A percentile compares a stretch with the other conserved stretches of the same genome.
Conservation (phyloP, 2,329 filamentous ascomycete species). For the Myriosclerotinia scirpicola region DNA sequence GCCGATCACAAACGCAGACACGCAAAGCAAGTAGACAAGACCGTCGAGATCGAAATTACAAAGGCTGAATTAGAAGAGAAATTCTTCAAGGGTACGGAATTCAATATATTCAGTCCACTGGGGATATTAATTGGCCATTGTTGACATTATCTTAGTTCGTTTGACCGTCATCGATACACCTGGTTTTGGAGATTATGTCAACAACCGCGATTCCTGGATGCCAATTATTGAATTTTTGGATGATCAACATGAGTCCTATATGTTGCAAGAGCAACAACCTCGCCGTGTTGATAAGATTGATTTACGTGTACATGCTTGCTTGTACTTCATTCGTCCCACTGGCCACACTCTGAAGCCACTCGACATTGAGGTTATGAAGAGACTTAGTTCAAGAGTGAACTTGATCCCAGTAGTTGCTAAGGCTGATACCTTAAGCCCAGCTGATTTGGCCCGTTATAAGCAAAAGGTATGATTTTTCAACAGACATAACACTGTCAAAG, state of each 20-base stretch:
- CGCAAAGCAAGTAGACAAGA: slow-evolving; percentile 99
- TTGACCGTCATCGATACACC: slow-evolving; percentile 98
- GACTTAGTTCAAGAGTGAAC: slow-evolving; percentile 96
- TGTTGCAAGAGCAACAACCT: slow-evolving; percentile 99
- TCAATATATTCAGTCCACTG: not conserved
- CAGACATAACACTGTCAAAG: slow-evolving; percentile 18
- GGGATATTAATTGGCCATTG: slow-evolving; percentile 13
- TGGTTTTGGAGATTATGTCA: slow-evolving; percentile 99
- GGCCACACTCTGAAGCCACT: slow-evolving; percentile 98
- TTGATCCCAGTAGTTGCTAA: slow-evolving; percentile 98
- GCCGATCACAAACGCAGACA: slow-evolving; percentile 99
- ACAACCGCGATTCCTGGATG: slow-evolving; percentile 99
- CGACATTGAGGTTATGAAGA: slow-evolving; percentile 99
- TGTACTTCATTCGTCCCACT: slow-evolving; percentile 99
- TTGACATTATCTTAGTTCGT: slow-evolving; percentile 64
- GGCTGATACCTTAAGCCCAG: slow-evolving; percentile 93
- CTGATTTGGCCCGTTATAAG: slow-evolving; percentile 93
- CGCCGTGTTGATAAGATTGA: slow-evolving; percentile 98
- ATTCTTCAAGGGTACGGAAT: slow-evolving; percentile 91
- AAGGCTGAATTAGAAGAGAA: slow-evolving; percentile 99
- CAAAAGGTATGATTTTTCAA: slow-evolving; percentile 65
- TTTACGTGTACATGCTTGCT: slow-evolving; percentile 93
- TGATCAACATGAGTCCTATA: slow-evolving; percentile 99
- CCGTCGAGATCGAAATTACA: slow-evolving; percentile 99
- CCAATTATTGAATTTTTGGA: slow-evolving; percentile 99